Base-by-base conservation (phyloP, 768 basidiomycete species). In the Leccinellum luteum region DNA sequence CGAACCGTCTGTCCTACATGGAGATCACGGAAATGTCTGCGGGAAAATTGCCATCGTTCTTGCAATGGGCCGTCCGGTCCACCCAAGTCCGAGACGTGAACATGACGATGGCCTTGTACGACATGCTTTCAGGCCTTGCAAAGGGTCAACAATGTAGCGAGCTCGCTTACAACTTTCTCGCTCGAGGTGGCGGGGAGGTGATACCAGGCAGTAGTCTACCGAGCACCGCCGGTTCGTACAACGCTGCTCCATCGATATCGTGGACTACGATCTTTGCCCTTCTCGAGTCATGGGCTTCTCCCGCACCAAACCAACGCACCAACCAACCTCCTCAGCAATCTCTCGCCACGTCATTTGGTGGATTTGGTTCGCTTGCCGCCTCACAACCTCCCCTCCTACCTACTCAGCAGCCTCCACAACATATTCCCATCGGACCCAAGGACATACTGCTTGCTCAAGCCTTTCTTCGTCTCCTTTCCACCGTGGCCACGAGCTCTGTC, bases 21-120 rank as follows among this genome's bases (percentile, higher is more conserved):
- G 85, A 90, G 61, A 72, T 74, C 35, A 64, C 80, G 1, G 90
- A 92, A 64, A 77, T 80, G n/a, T 82, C 79, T 3, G 73, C 80
- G 23, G 85, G 82, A 2, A 82, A 85, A 57, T 76, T 92, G 1
- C 84, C 85, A 2, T 80, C 85, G 1, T 95, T 96, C 70, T 75
- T 96, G 48, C 90, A 92, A 56, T 96, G 93, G 94, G 91, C 91
- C 0, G 84, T 91, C 8, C 90, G 89, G 89, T 89, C 89, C 1
- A 90, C 90, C 1, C 85, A 92, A 55, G 78, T 82, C 6, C 82
- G 87, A 57, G 90, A 92, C 59, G 66, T 81, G 6, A 82, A 82
- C 1, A 86, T 92, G 84, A 79, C 87, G 38, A 86, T 85, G 62
- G 90, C 91, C 0, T 72, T 94, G 52, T 94, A 92, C 68, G 90